These are phyloP conservation scores for Monilinia fructicola DNA, from an alignment of 2,329 filamentous ascomycete species.

Conservation along the genomic window DNA sequence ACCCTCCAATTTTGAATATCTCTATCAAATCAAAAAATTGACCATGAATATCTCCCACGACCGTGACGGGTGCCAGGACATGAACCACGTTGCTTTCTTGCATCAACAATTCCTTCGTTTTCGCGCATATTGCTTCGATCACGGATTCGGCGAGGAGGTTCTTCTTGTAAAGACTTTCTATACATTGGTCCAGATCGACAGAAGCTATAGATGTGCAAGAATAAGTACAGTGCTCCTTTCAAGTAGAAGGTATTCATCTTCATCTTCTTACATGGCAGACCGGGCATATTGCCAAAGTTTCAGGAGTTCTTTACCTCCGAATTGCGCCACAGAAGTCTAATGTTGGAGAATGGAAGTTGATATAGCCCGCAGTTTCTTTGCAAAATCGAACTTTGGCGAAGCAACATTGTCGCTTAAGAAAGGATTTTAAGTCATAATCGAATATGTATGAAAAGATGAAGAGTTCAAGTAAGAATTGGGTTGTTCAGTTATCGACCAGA, in stretches of 20 bases:
- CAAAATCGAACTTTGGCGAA: conserved; percentile 35
- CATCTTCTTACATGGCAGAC: conserved; percentile 52
- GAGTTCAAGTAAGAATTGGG: neutral
- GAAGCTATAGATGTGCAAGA: conserved; percentile 62
- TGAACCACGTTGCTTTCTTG: conserved; percentile 99
- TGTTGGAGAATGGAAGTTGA: conserved; percentile 29
- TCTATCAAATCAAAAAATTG: conserved; percentile 99
- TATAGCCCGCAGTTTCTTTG: conserved; percentile 34
- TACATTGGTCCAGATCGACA: conserved; percentile 98
- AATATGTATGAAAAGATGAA: neutral
- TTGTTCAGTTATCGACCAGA: neutral
- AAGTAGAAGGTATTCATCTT: conserved; percentile 22
- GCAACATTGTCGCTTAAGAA: conserved; percentile 40
- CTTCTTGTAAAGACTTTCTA: conserved; percentile 93
- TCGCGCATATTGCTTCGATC: conserved; percentile 98
- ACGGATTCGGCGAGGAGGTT: conserved; percentile 96
- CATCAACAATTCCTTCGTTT: conserved; percentile 98
- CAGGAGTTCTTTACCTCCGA: conserved; percentile 26
- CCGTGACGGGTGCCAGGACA: conserved; percentile 90
- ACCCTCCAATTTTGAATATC: conserved; percentile 97
- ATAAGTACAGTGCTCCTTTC: conserved; percentile 7
- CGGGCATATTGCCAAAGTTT: conserved; percentile 50
- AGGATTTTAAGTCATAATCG: conserved; percentile 32
- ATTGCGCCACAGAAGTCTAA: conserved; percentile 33
- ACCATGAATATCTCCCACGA: conserved; percentile 97